Percentiles rank a stretch among this genome's conserved stretches.
Conservation (phyloP, 176 grass and related monocot genomes). For the Oryza australiensis region DNA sequence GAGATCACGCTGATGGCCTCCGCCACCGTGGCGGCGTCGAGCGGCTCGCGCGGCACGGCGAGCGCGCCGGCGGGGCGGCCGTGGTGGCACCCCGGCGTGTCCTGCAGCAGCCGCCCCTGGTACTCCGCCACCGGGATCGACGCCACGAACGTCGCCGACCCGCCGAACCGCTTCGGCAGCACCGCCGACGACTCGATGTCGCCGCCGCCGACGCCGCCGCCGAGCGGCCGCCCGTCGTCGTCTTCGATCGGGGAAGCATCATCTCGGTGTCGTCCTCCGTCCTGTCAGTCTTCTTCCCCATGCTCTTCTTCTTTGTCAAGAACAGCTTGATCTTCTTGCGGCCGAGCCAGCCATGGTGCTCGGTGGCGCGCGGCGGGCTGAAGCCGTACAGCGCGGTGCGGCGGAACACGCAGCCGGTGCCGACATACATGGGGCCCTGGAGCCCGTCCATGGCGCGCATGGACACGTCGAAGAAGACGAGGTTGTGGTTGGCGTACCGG, state of each 20-base stretch:
- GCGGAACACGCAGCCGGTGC: constrained; percentile 89
- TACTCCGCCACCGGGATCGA: constrained; percentile 90
- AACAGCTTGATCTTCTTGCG: constrained; percentile 85
- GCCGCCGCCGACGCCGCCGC: constrained; percentile 23
- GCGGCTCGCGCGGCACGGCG: constrained; percentile 77
- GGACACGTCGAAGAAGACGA: constrained; percentile 91
- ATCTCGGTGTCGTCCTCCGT: constrained; percentile 42
- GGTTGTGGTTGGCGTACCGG: constrained; percentile 92
- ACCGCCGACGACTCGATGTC: constrained; percentile 62
- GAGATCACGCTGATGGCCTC: constrained; percentile 90
- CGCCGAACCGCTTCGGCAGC: constrained; percentile 77
- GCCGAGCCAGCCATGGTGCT: constrained; percentile 89
- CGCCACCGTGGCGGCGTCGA: constrained; percentile 72
- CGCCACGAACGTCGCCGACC: constrained; percentile 57
- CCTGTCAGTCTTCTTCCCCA: constrained; percentile 81
- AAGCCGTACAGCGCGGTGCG: constrained; percentile 92
- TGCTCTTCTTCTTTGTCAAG: constrained; percentile 55
- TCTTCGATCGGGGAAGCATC: constrained; percentile 68
- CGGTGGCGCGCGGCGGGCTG: constrained; percentile 84
- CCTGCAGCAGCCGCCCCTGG: constrained; percentile 85
- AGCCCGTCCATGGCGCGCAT: constrained; percentile 98
- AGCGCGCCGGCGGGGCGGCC: constrained; percentile 78
- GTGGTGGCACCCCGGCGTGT: constrained; percentile 64
- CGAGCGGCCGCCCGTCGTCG: constrained; percentile 39
- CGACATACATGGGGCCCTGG: constrained; percentile 94